Percentiles rank a stretch among this genome's conserved stretches.
phyloP scores from a whole-genome alignment of 2,329 filamentous ascomycete genomes.

The Drechslerella stenobrocha region DNA sequence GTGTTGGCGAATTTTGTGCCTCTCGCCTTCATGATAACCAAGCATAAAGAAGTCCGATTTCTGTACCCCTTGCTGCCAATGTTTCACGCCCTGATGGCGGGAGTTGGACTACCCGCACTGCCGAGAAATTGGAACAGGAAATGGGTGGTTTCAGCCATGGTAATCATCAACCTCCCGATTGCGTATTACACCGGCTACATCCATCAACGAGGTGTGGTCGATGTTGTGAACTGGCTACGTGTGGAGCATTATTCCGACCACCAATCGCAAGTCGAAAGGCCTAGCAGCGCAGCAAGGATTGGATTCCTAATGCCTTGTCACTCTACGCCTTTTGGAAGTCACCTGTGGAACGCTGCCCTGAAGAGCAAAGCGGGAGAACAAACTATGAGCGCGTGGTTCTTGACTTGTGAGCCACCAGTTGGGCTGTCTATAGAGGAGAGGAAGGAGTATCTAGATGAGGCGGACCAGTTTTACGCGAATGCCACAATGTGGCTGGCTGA shows the following conservation, averaged over 20 bases:
- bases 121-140: constrained; percentile 40
- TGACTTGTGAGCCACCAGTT: constrained; percentile 23
- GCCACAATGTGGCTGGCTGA: constrained; percentile 63
- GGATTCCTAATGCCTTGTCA: constrained; percentile 95
- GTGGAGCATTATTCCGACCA: constrained; percentile 56
- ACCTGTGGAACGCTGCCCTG: constrained; percentile 62
- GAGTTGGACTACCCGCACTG: constrained; percentile 55
- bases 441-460: constrained; percentile 77
- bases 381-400: constrained; percentile 56
- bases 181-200: constrained; percentile 72
- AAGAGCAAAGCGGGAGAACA: constrained; percentile 60
- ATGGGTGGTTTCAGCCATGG: constrained; percentile 51
- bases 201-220: constrained; percentile 79
- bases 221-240: constrained; percentile 76
- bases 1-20: constrained; percentile 16
- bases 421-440: constrained; percentile 59
- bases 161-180: constrained; percentile 70
- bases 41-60: constrained; percentile 97
- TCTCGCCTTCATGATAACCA: constrained; percentile 61
- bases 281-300: constrained; percentile 58
- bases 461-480: constrained; percentile 81
- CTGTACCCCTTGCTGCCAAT: constrained; percentile 87
- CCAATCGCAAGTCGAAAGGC: constrained; percentile 14
- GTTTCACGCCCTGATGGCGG: constrained; percentile 78
- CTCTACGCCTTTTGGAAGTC: constrained; percentile 87